Evolutionary conservation across 2,329 filamentous ascomycete species (phyloP), one percentile per base, ranked within the genome.

Genomic region (Xylariaceae sp.): DNA sequence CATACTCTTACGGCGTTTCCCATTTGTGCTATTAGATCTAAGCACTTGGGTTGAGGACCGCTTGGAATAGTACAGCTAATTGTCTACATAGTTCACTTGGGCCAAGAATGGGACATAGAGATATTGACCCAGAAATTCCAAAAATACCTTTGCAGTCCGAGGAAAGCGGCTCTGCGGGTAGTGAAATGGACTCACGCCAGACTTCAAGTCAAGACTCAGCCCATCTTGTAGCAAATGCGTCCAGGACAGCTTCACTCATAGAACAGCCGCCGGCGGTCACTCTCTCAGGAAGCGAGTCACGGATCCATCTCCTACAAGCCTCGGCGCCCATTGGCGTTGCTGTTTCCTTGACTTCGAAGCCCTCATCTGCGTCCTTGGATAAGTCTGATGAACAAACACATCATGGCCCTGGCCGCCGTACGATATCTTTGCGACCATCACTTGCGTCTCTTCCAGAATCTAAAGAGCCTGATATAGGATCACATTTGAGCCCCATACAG

Each of bases 351-450:
- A 49, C 54, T 42, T 63, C 63, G 42, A 50, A 45, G n/a, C 55
- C 58, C 1, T 61, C 61, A 13, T 36, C 46, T 19, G 50, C 48
- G 33, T 64, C 61, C 16, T 47, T 57, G 10, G 42, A 52, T 39
- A 55, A 55, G 31, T 28, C 45, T n/a, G 40, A 42, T 38, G 18
- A 44, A 22, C 40, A 33, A 10, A 33, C 46, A 19, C 28, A 42
- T 12, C 31, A 6, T 12, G 42, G 33, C 14, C 43, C 48, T 18
- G 45, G 50, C 31, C 59, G 51, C 2, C 55, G 50, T 14, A 57
- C 54, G 16, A 55, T 63, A 54, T 58, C 59, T 17, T 42, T 64
- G 41, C 63, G 50, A 31, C 59, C 60, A 50, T 60, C 60, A 2
- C 43, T 64, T 19, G 50, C 57, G 18, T 63, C 61, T 9, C 48